Evolutionary conservation across 345 rosid species (phyloP).

Genomic region (Acer campestre): DNA sequence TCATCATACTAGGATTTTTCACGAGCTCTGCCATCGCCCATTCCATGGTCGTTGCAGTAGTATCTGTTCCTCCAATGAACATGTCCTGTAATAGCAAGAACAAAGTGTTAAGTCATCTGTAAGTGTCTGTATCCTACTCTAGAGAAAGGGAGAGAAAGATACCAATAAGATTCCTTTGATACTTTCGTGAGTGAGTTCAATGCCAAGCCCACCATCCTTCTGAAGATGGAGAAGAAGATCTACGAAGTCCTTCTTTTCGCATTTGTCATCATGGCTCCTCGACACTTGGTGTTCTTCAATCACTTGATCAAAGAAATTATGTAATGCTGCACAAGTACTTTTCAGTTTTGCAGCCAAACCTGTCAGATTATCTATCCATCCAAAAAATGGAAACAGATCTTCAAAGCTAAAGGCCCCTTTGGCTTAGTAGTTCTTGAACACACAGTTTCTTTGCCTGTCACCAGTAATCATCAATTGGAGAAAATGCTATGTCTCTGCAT

Average conservation of each 20-base stretch:
- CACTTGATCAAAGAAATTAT: constrained; percentile 4
- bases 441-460: neutral
- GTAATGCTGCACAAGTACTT: neutral
- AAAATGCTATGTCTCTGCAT: constrained; percentile 4
- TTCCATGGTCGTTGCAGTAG: constrained; percentile 10
- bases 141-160: no score
- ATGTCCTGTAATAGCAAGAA: constrained; percentile 13
- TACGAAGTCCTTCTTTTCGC: constrained; percentile 10
- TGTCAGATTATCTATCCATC: constrained; percentile 18
- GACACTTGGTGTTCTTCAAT: constrained; percentile 14
- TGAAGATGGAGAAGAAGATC: constrained; percentile 19
- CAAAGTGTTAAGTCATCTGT: no score
- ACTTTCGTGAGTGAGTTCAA: constrained; percentile 4
- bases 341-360: neutral
- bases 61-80: constrained; percentile 16
- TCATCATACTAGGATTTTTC: constrained; percentile 5
- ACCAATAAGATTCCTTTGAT: constrained; percentile 21
- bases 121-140: no score
- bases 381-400: constrained; percentile 10
- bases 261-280: neutral
- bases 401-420: constrained; percentile 18
- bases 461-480: constrained; percentile 6
- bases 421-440: neutral
- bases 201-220: neutral
- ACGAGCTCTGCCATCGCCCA: constrained; percentile 18